Conservation (phyloP, 78 protist species). For the Dictyostelium firmibasis region DNA sequence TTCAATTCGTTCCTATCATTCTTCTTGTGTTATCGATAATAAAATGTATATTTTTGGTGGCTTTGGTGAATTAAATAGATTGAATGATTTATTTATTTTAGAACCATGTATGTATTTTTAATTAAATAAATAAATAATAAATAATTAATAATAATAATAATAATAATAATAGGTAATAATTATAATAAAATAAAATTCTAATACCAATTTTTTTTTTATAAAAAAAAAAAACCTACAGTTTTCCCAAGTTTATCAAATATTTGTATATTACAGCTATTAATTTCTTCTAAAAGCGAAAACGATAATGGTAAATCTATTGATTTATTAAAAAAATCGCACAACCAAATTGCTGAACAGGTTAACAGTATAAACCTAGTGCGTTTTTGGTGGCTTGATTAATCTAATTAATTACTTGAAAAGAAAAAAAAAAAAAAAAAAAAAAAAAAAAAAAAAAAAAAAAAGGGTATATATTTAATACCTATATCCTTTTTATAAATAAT, state of each 20-base stretch:
- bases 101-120: neutral
- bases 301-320: neutral
- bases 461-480: no score
- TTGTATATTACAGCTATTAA: neutral
- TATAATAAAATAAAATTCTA: no score
- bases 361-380: neutral
- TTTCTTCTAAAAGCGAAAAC: neutral
- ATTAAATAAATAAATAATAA: neutral
- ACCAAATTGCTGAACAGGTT: neutral
- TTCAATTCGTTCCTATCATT: conserved; percentile 5
- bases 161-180: no score
- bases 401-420: neutral
- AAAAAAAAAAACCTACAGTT: neutral
- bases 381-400: neutral
- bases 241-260: neutral
- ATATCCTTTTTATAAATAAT: no score
- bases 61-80: neutral
- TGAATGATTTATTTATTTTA: conserved; percentile 5
- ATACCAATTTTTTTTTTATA: neutral
- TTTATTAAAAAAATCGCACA: neutral
- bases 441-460: no score
- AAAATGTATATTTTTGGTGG: conserved; percentile 40
- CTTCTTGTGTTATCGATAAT: neutral
- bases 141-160: neutral
- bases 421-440: no score